A percentile compares a stretch with the other conserved stretches of the same genome.
phyloP scores from a whole-genome alignment of 257 asterid species.

The Capsicum rhomboideum region DNA sequence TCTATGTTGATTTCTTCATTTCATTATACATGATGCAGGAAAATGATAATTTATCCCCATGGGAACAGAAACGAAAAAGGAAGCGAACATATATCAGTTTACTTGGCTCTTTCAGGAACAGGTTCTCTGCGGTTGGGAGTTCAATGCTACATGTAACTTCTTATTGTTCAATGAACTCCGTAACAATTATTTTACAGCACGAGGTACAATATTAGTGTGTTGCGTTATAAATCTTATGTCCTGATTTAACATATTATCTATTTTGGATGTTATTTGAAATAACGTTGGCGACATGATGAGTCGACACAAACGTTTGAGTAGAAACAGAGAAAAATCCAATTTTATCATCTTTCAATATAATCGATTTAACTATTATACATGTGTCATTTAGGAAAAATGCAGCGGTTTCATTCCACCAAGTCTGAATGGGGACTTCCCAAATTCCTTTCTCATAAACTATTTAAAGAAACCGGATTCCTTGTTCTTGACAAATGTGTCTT shows the following conservation, averaged over 20 bases:
- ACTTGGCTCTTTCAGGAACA: background rate
- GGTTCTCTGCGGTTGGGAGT: background rate
- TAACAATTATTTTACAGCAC: background rate
- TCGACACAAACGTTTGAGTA: background rate
- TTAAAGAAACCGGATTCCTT: slow-evolving; percentile 6
- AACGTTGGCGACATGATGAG: background rate
- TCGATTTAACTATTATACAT: background rate
- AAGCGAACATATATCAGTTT: background rate
- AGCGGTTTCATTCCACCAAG: background rate
- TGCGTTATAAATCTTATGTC: background rate
- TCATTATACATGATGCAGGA: background rate
- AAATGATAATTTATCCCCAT: background rate
- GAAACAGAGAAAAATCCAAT: background rate
- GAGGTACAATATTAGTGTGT: background rate
- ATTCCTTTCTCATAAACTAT: background rate
- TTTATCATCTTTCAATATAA: background rate
- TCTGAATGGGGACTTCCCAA: slow-evolving; percentile 10
- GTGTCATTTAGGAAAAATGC: background rate
- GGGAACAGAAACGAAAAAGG: background rate
- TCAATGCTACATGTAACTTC: background rate
- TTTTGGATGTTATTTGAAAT: background rate
- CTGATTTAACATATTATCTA: too few species aligned
- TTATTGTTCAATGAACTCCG: slow-evolving; percentile 2
- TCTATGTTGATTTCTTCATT: background rate
- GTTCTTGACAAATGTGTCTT: slow-evolving; percentile 11